Conservation (phyloP, 495 filamentous ascomycete species). For the Xylaria bambusicola region DNA sequence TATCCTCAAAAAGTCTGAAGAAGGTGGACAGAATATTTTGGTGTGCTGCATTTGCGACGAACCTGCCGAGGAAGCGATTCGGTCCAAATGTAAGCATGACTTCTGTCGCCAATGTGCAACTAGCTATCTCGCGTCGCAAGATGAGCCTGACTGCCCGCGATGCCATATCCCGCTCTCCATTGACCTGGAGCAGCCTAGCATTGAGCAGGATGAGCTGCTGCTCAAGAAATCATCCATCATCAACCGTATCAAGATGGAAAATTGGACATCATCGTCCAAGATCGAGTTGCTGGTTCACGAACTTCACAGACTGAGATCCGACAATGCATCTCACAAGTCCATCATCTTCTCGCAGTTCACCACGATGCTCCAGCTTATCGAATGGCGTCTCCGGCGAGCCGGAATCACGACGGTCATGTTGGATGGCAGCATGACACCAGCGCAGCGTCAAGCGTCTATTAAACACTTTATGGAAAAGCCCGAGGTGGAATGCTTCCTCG, state of each 20-base stretch:
- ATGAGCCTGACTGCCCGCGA: slow-evolving; percentile 79
- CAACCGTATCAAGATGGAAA: slow-evolving; percentile 94
- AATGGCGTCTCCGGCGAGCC: slow-evolving; percentile 92
- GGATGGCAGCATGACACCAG: slow-evolving; percentile 91
- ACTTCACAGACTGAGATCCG: slow-evolving; percentile 80
- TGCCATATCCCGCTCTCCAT: slow-evolving; percentile 90
- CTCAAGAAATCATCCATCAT: slow-evolving; percentile 95
- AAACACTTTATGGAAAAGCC: slow-evolving; percentile 90
- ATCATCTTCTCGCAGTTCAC: slow-evolving; percentile 99
- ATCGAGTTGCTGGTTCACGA: slow-evolving; percentile 96
- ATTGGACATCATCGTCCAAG: slow-evolving; percentile 97
- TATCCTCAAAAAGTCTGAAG: slow-evolving; percentile 80
- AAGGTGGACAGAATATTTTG: slow-evolving; percentile 85
- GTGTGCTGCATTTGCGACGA: slow-evolving; percentile 96
- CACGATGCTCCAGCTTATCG: slow-evolving; percentile 94
- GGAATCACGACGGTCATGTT: slow-evolving; percentile 98
- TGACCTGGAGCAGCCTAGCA: slow-evolving; percentile 89
- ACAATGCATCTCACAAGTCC: slow-evolving; percentile 89
- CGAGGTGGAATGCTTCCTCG: slow-evolving; percentile 90
- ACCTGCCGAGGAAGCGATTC: slow-evolving; percentile 89
- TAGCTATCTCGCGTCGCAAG: slow-evolving; percentile 75
- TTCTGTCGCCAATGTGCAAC: slow-evolving; percentile 91
- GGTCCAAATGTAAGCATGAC: slow-evolving; percentile 87
- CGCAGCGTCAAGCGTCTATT: slow-evolving; percentile 88
- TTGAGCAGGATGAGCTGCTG: slow-evolving; percentile 79